Conservation (phyloP, 371 early-diverging fungal genomes). For the Mortierella sp. region DNA sequence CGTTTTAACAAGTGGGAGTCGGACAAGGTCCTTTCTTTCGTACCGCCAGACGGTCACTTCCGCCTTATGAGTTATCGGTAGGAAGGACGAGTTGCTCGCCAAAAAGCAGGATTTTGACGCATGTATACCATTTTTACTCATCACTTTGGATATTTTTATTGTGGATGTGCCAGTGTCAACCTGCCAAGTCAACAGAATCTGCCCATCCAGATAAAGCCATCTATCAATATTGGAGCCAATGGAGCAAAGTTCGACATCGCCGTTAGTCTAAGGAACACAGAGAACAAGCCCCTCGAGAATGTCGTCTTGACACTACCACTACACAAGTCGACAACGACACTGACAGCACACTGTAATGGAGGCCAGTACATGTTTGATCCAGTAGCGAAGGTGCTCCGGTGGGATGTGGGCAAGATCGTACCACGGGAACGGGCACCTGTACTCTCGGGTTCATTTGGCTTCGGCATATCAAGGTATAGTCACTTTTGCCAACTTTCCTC, state of each 20-base stretch:
- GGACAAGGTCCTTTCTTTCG: conserved; percentile 86
- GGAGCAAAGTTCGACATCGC: conserved; percentile 78
- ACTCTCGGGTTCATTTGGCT: conserved; percentile 71
- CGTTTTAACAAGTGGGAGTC: conserved; percentile 82
- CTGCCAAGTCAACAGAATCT: conserved; percentile 71
- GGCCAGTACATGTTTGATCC: conserved; percentile 84
- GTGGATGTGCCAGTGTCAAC: conserved; percentile 59
- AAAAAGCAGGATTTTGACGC: too few relatives aligned
- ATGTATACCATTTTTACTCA: background rate
- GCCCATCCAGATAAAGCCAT: conserved; percentile 75
- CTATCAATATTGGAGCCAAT: conserved; percentile 60
- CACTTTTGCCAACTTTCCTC: background rate
- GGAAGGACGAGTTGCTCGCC: background rate
- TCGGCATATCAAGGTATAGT: conserved; percentile 27
- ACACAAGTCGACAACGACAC: conserved; percentile 66
- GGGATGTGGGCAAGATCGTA: conserved; percentile 76
- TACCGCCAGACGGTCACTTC: conserved; percentile 95
- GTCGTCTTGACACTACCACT: conserved; percentile 71
- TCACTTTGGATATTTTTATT: background rate
- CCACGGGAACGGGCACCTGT: conserved; percentile 69
- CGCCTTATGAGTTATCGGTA: conserved; percentile 88
- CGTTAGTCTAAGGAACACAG: conserved; percentile 72
- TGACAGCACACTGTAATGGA: conserved; percentile 70
- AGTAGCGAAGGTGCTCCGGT: conserved; percentile 74
- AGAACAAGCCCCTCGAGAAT: conserved; percentile 77